A percentile compares a stretch with the other conserved stretches of the same genome.
Conservation (phyloP, 768 basidiomycete species). For the Mycena vulgaris region DNA sequence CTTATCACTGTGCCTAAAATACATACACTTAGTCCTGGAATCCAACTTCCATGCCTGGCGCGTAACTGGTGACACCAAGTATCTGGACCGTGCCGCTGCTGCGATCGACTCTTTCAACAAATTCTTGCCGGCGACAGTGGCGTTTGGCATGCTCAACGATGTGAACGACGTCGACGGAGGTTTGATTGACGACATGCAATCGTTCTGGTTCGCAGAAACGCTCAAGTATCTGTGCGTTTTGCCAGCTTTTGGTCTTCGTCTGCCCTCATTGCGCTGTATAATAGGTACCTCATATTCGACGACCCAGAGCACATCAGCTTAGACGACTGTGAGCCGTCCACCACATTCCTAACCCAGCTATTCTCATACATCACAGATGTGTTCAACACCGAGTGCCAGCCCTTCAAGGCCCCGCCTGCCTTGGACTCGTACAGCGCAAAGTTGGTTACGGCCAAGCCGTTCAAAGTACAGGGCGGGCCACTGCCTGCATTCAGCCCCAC, state of each 20-base stretch:
- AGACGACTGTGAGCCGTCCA: constrained; percentile 58
- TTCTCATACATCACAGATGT: constrained; percentile 45
- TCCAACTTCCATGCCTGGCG: constrained; percentile 88
- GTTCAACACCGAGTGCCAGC: constrained; percentile 68
- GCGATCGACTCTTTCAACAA: constrained; percentile 74
- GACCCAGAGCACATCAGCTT: constrained; percentile 63
- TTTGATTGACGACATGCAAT: constrained; percentile 75
- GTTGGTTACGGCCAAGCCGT: constrained; percentile 18
- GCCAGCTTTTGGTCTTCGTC: not conserved
- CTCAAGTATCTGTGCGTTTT: constrained; percentile 62
- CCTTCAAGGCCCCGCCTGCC: constrained; percentile 60
- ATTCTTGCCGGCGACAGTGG: constrained; percentile 61
- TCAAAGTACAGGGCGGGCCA: constrained; percentile 24
- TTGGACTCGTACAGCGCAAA: constrained; percentile 24
- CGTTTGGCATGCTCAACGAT: constrained; percentile 71
- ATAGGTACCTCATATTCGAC: constrained; percentile 50
- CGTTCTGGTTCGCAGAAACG: constrained; percentile 80
- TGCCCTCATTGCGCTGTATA: not conserved
- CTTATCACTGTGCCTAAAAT: not conserved
- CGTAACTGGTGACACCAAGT: constrained; percentile 78
- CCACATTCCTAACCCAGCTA: not conserved
- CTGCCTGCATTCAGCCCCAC: constrained; percentile 33
- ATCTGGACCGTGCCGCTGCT: constrained; percentile 73
- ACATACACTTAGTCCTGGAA: constrained; percentile 66
- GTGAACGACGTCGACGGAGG: constrained; percentile 61